These are phyloP conservation scores for Inosperma sp. DNA, from an alignment of 768 basidiomycete species.

Conservation along the genomic window DNA sequence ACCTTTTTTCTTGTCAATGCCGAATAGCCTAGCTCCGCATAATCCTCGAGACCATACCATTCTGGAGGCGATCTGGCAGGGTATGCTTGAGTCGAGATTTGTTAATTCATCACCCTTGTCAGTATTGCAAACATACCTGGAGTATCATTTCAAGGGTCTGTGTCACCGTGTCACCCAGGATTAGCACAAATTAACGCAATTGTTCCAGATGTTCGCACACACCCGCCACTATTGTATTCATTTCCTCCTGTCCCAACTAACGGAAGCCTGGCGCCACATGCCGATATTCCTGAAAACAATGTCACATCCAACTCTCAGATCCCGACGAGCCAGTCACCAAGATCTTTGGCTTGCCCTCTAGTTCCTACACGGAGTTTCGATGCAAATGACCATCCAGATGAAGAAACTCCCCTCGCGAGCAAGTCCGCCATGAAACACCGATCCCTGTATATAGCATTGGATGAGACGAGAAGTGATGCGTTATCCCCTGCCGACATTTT, in stretches of 20 bases:
- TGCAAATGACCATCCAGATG: background rate
- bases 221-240: slow-evolving; percentile 55
- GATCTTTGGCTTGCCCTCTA: background rate
- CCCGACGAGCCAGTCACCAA: background rate
- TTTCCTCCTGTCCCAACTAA: slow-evolving; percentile 44
- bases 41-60: slow-evolving; percentile 68
- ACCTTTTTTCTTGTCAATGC: slow-evolving; percentile 33
- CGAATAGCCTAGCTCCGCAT: slow-evolving; percentile 31
- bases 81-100: slow-evolving; percentile 64
- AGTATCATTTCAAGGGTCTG: slow-evolving; percentile 59
- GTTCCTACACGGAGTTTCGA: background rate
- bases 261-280: no score
- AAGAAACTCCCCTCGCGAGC: background rate
- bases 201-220: slow-evolving; percentile 56
- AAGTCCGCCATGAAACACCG: slow-evolving; percentile 20
- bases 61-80: slow-evolving; percentile 59
- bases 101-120: slow-evolving; percentile 65
- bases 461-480: slow-evolving; percentile 39
- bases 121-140: slow-evolving; percentile 51
- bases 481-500: slow-evolving; percentile 38
- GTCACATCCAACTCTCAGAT: slow-evolving; percentile 6
- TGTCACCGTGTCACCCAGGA: slow-evolving; percentile 4
- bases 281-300: slow-evolving; percentile 12
- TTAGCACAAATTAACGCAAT: background rate
- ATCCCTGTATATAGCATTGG: slow-evolving; percentile 45